Conservation (phyloP, 305 asterid species). For the Solanum chacoense region DNA sequence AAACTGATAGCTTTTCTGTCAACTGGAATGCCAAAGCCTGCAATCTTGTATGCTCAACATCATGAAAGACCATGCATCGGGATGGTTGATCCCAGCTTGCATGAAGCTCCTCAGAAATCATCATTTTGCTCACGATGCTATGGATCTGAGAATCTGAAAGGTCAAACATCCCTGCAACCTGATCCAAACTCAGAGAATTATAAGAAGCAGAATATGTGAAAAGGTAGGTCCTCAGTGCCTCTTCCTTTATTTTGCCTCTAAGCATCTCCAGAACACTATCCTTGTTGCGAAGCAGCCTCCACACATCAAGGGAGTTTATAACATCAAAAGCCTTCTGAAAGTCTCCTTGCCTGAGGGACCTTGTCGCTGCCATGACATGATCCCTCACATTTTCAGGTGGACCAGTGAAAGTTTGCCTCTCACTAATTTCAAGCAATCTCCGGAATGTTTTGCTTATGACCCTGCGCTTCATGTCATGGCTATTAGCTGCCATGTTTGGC, state of each 20-base stretch:
- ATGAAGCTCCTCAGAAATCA: slow-evolving; percentile 84
- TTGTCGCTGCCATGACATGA: slow-evolving; percentile 91
- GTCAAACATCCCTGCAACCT: slow-evolving; percentile 72
- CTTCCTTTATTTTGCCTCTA: slow-evolving; percentile 78
- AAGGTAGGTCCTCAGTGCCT: slow-evolving; percentile 83
- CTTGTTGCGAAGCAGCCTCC: slow-evolving; percentile 72
- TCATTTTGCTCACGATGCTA: slow-evolving; percentile 74
- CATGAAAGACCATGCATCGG: slow-evolving; percentile 77
- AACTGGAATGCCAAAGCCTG: slow-evolving; percentile 77
- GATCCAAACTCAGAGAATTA: slow-evolving; percentile 67
- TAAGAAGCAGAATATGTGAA: slow-evolving; percentile 73
- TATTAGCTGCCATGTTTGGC: slow-evolving; percentile 95
- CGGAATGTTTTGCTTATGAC: slow-evolving; percentile 84
- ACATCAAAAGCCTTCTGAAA: slow-evolving; percentile 54
- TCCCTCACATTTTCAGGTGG: slow-evolving; percentile 98
- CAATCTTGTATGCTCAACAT: slow-evolving; percentile 61
- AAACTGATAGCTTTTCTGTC: slow-evolving; percentile 62
- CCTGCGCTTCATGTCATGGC: slow-evolving; percentile 72
- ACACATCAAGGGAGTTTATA: slow-evolving; percentile 65
- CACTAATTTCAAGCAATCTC: slow-evolving; percentile 66
- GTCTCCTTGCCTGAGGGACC: slow-evolving; percentile 82
- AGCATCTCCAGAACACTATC: slow-evolving; percentile 72
- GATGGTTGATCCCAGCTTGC: slow-evolving; percentile 98
- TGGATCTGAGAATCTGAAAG: slow-evolving; percentile 66
- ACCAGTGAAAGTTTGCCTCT: slow-evolving; percentile 82